Evolutionary conservation across 257 asterid species (phyloP), one percentile per base, ranked within the genome.

Genomic region (Solanum chiquidenum): DNA sequence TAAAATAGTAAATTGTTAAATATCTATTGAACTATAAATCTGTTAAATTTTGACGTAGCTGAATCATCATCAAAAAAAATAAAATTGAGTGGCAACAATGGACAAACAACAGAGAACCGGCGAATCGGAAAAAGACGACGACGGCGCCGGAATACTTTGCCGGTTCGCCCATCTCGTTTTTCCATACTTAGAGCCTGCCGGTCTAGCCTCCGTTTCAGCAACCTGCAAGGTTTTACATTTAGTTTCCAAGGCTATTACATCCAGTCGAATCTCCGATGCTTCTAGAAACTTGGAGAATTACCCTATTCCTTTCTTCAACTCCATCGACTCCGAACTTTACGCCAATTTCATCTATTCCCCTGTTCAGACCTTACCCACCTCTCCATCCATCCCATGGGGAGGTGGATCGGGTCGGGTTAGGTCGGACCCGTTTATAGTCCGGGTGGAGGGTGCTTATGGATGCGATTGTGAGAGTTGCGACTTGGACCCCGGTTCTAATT

Each of bases 331-430:
- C 29, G 90, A 90, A 20, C 92, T 90, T 9, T 96, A 96, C 89
- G 86, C 95, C 35, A 94, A 93, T 93, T 96, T 94, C 91, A 80
- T 89, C 88, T 95, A 94, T 94, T 90, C 96, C 73, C 93, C 94
- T 13, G 87, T 89, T 11, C 98, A 95, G 77, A 91, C 91, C 40
- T 74, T 93, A 13, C 86, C 89, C 46, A 7, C 68, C 27, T 27
- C 66, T 37, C 20, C 84, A 69, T 27, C 85, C 44, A 55, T 20
- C 58, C 34, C 25, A 2, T 94, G 98, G 95, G 98, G 98, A 85
- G 89, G 35, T 44, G 44, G 18, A 23, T 20, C 18, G 58, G 88
- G 31, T 34, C 69, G 83, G 21, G 73, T 21, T 8, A 46, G 7
- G 33, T 60, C 86, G 3, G 94, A 93, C 87, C 96, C 95, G n/a